Evolutionary conservation across 352 stramenopile genomes (phyloP), one percentile per base, ranked within the genome.

Genomic region (Globisporangium acanthophoron): DNA sequence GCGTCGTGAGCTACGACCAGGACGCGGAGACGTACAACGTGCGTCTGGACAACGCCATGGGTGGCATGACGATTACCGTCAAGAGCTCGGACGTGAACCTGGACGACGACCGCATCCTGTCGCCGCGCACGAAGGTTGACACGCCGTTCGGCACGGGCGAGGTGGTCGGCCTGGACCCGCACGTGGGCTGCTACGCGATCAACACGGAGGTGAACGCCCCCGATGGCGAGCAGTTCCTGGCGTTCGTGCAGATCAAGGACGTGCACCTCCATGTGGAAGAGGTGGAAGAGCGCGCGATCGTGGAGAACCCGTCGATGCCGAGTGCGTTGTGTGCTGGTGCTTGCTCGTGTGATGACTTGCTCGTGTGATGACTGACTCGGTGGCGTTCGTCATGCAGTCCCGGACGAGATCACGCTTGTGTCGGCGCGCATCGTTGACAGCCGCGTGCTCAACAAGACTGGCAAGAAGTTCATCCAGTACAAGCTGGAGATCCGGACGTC

Each of bases 401-500:
- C 85, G 1, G 79, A 91, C 53, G 85, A 94, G 60, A 94, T 94
- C 46, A 68, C 69, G 54, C 65, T 95, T 7, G 80, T 90, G 33
- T 86, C 85, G 41, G 85, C 84, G 37, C 80, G 83, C 29, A 93
- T 95, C 41, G 82, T 92, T 21, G 84, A 95, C 67, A 90, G 76
- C 61, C 82, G 84, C 49, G 81, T 95, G 56, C 77, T 93, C 50
- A 92, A 91, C 59, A 78, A 76, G 44, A 90, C 76, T 40, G 80
- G 80, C 60, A 91, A 90, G 62, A 93, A 93, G 65, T 95, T 92
- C 55, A 91, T 95, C 52, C 83, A 95, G 70, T 95, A 95, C 76
- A 92, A 95, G 65, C 67, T 95, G 43, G 83, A 95, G 70, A 90
- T 95, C 64, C 73, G 78, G 59, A 95, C 85, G 52, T 87, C 65